Evolutionary conservation across 2,329 filamentous ascomycete species (phyloP).

Genomic region (Decorospora gaudefroyi): DNA sequence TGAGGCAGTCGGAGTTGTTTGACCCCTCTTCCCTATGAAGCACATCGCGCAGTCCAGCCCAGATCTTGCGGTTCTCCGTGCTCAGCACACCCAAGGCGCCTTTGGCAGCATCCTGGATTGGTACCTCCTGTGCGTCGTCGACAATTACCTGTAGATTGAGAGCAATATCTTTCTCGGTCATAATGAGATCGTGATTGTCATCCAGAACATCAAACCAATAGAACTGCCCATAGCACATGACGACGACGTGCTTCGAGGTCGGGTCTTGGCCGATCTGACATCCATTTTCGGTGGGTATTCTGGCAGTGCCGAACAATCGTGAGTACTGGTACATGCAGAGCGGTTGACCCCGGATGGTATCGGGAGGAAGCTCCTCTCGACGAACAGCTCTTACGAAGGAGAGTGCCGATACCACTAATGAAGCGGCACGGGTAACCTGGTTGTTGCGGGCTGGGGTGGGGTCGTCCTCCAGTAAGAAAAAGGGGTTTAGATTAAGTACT

Average conservation of each 20-base stretch:
- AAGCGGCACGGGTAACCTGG: constrained; percentile 92
- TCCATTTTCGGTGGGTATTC: constrained; percentile 90
- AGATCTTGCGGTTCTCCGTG: constrained; percentile 94
- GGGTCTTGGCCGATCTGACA: constrained; percentile 96
- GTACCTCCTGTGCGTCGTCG: constrained; percentile 84
- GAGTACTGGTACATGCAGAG: constrained; percentile 99
- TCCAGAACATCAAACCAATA: constrained; percentile 99
- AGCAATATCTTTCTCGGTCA: constrained; percentile 92
- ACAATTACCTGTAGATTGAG: constrained; percentile 91
- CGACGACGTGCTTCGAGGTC: constrained; percentile 88
- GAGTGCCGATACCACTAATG: constrained; percentile 84
- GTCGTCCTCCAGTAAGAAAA: constrained; percentile 96
- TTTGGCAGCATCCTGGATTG: constrained; percentile 94
- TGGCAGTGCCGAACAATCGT: constrained; percentile 88
- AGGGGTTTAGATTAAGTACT: constrained; percentile 95
- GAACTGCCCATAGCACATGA: constrained; percentile 92
- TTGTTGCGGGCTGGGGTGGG: constrained; percentile 95
- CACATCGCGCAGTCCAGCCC: constrained; percentile 88
- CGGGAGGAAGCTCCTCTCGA: constrained; percentile 88
- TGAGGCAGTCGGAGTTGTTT: constrained; percentile 95
- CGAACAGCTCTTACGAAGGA: constrained; percentile 92
- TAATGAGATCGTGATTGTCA: constrained; percentile 91
- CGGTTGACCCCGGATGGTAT: constrained; percentile 79
- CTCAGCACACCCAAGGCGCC: constrained; percentile 89
- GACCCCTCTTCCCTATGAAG: constrained; percentile 83